Evolutionary conservation across 441 rosid genomes (phyloP).

Genomic region (Viola pubescens): DNA sequence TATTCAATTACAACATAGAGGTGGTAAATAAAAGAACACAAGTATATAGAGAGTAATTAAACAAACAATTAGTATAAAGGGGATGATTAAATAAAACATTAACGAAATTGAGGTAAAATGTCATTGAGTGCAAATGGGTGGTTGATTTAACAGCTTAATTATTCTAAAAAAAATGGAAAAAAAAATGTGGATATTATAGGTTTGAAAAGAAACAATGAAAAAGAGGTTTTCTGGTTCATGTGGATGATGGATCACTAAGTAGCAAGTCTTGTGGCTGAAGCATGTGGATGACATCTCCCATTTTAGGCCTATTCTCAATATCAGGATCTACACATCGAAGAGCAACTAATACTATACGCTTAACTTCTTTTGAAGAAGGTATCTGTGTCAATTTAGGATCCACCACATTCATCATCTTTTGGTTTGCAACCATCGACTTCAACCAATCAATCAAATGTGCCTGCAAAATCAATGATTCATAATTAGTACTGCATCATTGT

Average conservation of each 20-base stretch:
- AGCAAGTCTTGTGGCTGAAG: conserved; percentile 58
- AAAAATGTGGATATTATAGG: not conserved
- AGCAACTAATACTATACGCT: conserved; percentile 53
- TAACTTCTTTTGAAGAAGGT: conserved; percentile 51
- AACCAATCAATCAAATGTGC: conserved; percentile 57
- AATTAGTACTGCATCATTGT: no score
- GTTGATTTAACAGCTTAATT: no score
- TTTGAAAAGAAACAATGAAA: not conserved
- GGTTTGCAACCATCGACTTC: conserved; percentile 51
- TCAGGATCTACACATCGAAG: conserved; percentile 64
- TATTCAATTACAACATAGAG: no score
- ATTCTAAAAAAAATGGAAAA: not conserved
- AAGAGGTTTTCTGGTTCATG: not conserved
- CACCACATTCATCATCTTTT: conserved; percentile 34
- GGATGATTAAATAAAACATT: no score
- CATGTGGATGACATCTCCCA: conserved; percentile 71
- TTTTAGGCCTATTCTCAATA: conserved; percentile 46
- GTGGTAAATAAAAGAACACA: no score
- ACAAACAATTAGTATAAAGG: no score
- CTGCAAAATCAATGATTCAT: conserved; percentile 19
- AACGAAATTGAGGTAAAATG: no score
- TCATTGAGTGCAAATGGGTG: no score
- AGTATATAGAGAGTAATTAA: no score
- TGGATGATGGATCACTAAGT: conserved; percentile 31
- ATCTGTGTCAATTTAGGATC: conserved; percentile 48